Evolutionary conservation across 805 yeast genomes (phyloP).

Genomic region (Candida palmyrensis): DNA sequence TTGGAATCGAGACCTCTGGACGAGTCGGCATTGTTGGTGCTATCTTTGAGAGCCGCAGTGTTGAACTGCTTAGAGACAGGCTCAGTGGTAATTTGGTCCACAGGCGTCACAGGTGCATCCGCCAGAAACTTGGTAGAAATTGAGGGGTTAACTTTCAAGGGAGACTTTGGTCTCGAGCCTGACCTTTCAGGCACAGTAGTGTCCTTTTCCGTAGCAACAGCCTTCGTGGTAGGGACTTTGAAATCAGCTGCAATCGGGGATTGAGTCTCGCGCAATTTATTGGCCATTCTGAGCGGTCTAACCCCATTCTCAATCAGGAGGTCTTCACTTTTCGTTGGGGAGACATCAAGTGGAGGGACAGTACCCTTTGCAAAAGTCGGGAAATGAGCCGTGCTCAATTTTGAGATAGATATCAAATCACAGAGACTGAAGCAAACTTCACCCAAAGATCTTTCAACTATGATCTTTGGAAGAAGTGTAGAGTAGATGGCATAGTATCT

Average conservation of each 20-base stretch:
- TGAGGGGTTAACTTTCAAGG: not conserved
- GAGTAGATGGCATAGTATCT: conserved; percentile 66
- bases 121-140: conserved; percentile 5
- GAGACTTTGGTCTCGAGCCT: conserved; percentile 1
- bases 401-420: conserved; percentile 53
- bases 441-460: conserved; percentile 70
- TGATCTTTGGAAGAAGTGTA: conserved; percentile 60
- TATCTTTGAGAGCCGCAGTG: conserved; percentile 20
- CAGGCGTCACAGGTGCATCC: too few species aligned
- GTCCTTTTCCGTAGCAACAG: not conserved
- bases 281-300: conserved; percentile 66
- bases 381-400: conserved; percentile 28
- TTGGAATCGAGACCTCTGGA: too few species aligned
- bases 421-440: conserved; percentile 67
- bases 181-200: not conserved
- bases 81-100: too few species aligned
- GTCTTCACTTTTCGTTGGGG: not conserved
- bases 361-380: too few species aligned
- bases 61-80: conserved; percentile 13
- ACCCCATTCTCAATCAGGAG: conserved; percentile 32
- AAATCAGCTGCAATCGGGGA: conserved; percentile 1
- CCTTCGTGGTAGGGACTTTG: not conserved
- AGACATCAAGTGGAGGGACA: not conserved
- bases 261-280: conserved; percentile 32
- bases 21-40: conserved; percentile 3